Conservation (phyloP, 2,329 filamentous ascomycete species). For the Raffaelea arxii region DNA sequence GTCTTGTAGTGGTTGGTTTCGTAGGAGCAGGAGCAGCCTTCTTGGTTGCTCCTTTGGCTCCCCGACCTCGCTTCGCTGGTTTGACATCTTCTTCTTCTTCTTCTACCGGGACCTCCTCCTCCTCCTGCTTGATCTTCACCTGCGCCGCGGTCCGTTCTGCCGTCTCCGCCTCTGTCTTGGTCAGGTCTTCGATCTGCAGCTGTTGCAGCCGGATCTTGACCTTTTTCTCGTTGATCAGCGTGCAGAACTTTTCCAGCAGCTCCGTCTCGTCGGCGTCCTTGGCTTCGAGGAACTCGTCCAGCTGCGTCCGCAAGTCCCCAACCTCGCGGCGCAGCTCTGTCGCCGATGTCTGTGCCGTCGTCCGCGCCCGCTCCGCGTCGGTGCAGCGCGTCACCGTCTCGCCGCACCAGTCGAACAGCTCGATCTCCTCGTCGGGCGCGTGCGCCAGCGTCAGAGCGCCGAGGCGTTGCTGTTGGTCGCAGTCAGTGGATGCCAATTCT, state of each 20-base stretch:
- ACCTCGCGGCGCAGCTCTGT: constrained; percentile 45
- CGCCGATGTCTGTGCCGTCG: constrained; percentile 29
- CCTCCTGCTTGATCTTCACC: constrained; percentile 17
- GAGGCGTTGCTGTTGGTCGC: constrained; percentile 69
- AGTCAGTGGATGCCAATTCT: too few relatives aligned
- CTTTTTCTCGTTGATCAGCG: constrained; percentile 70
- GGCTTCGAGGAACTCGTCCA: constrained; percentile 55
- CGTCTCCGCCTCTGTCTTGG: neutral
- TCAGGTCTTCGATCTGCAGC: constrained; percentile 39
- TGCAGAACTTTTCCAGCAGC: constrained; percentile 59
- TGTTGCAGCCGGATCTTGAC: constrained; percentile 68
- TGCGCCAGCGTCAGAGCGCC: constrained; percentile 51
- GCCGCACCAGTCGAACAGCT: constrained; percentile 62
- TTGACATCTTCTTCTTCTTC: neutral
- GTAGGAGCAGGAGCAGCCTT: constrained; percentile 12
- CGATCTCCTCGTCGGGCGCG: constrained; percentile 48
- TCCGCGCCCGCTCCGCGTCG: constrained; percentile 33
- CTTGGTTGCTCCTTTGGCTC: constrained; percentile 14
- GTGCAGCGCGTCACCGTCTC: constrained; percentile 40
- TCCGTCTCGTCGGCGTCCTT: constrained; percentile 59
- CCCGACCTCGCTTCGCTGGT: constrained; percentile 2
- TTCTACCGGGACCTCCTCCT: neutral
- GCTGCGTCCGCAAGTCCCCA: constrained; percentile 47
- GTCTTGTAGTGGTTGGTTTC: neutral
- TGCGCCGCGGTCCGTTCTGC: constrained; percentile 3